These are phyloP conservation scores for Vachellia collinsii DNA, from an alignment of 306 rosid genomes.

Conservation along the genomic window DNA sequence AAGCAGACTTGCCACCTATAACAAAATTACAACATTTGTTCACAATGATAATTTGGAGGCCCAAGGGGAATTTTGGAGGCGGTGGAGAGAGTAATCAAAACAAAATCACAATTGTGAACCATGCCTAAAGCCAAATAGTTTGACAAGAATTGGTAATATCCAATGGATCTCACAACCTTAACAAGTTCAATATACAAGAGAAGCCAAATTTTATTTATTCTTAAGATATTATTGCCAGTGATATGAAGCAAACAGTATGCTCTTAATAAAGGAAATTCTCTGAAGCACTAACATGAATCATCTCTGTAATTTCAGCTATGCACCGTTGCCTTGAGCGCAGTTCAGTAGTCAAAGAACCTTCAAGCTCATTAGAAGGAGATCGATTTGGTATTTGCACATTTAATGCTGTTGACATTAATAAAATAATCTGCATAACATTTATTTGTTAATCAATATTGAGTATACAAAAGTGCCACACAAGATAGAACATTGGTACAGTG, in stretches of 20 bases:
- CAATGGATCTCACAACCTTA: conserved; percentile 8
- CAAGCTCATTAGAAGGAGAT: conserved; percentile 43
- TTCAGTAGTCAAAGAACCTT: conserved; percentile 56
- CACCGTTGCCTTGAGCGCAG: conserved; percentile 81
- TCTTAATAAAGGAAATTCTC: conserved; percentile 27
- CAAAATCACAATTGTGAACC: background rate
- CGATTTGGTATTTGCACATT: conserved; percentile 50
- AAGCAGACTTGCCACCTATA: conserved; percentile 95
- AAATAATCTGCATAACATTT: conserved; percentile 68
- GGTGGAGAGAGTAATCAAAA: background rate
- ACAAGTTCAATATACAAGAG: conserved; percentile 15
- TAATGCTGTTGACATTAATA: conserved; percentile 88
- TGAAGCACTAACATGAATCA: conserved; percentile 88
- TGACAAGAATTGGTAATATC: background rate
- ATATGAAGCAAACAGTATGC: conserved; percentile 32
- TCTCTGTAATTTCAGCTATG: conserved; percentile 96
- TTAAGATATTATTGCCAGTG: conserved; percentile 7
- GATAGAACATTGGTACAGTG: background rate
- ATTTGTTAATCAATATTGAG: conserved; percentile 27
- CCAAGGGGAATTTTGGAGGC: background rate
- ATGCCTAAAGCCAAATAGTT: too few relatives aligned
- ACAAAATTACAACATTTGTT: conserved; percentile 29
- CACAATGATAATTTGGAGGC: background rate
- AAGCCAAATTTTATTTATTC: conserved; percentile 10
- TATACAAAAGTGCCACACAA: conserved; percentile 3